phyloP scores from a whole-genome alignment of 441 rosid species.

The Pelargonium fulgidum region DNA sequence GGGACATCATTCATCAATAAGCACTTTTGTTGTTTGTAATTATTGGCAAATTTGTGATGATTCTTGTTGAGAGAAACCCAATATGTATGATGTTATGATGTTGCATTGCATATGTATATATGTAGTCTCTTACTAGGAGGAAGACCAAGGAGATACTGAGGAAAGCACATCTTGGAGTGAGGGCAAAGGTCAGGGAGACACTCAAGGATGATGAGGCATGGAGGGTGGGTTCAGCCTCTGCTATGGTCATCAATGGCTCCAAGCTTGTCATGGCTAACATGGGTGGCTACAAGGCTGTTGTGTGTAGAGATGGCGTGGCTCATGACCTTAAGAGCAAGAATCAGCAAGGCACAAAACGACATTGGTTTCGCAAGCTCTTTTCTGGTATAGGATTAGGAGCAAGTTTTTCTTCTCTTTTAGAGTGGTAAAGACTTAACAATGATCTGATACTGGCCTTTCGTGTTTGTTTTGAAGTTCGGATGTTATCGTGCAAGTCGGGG shows the following conservation, averaged over 20 bases:
- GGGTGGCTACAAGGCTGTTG: conserved; percentile 53
- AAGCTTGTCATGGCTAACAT: conserved; percentile 58
- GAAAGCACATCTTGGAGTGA: conserved; percentile 46
- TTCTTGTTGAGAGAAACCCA: no score
- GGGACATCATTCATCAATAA: neutral
- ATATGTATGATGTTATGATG: neutral
- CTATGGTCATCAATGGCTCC: conserved; percentile 58
- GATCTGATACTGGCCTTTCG: neutral
- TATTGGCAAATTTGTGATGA: no score
- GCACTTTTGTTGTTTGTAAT: no score
- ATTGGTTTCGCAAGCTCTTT: conserved; percentile 42
- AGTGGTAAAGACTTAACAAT: neutral
- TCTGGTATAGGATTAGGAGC: conserved; percentile 33
- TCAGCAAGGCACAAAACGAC: conserved; percentile 25
- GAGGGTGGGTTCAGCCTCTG: conserved; percentile 46
- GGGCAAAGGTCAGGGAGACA: conserved; percentile 39
- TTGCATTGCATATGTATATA: neutral
- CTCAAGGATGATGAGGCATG: conserved; percentile 27
- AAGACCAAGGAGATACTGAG: conserved; percentile 47
- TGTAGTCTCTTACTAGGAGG: conserved; percentile 39
- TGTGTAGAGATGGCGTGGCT: conserved; percentile 63
- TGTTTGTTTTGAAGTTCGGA: conserved; percentile 16
- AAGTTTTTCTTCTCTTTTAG: neutral
- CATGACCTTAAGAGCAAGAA: conserved; percentile 36
- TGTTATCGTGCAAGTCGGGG: conserved; percentile 34